phyloP scores from a whole-genome alignment of 2,329 filamentous ascomycete genomes.

The Periconia sp. region DNA sequence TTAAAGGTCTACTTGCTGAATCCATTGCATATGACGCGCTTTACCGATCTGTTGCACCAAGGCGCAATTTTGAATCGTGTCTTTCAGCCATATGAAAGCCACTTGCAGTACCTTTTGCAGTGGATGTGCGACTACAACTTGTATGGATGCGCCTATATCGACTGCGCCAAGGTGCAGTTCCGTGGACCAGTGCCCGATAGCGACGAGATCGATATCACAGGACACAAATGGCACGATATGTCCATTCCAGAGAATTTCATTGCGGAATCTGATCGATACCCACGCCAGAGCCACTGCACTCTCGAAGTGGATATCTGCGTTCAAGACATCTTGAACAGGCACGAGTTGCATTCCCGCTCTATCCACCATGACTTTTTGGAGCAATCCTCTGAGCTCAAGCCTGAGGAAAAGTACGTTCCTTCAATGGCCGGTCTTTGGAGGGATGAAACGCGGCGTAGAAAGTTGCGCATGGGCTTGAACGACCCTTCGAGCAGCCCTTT shows the following conservation, averaged over 20 bases:
- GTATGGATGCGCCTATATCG: conserved; percentile 89
- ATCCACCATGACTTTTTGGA: conserved; percentile 91
- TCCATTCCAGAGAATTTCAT: conserved; percentile 68
- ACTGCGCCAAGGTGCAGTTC: conserved; percentile 73
- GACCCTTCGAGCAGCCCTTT: conserved; percentile 77
- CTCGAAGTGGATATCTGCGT: conserved; percentile 90
- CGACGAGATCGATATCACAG: conserved; percentile 64
- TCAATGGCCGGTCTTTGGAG: conserved; percentile 95
- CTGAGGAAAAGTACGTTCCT: conserved; percentile 81
- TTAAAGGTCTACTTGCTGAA: conserved; percentile 96
- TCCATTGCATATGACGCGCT: conserved; percentile 81
- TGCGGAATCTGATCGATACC: conserved; percentile 68
- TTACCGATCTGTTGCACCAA: conserved; percentile 85
- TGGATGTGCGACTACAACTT: conserved; percentile 99
- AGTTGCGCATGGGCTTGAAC: conserved; percentile 69
- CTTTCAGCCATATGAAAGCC: conserved; percentile 93
- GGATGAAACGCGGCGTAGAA: conserved; percentile 83
- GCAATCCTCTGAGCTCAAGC: conserved; percentile 65
- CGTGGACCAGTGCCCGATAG: conserved; percentile 76
- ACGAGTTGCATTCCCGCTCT: conserved; percentile 73
- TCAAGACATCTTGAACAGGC: conserved; percentile 84
- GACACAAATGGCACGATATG: conserved; percentile 80
- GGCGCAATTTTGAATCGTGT: conserved; percentile 82
- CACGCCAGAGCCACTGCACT: conserved; percentile 83
- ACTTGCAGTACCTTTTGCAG: conserved; percentile 89